phyloP scores from a whole-genome alignment of 345 rosid species.

The Stellera chamaejasme region DNA sequence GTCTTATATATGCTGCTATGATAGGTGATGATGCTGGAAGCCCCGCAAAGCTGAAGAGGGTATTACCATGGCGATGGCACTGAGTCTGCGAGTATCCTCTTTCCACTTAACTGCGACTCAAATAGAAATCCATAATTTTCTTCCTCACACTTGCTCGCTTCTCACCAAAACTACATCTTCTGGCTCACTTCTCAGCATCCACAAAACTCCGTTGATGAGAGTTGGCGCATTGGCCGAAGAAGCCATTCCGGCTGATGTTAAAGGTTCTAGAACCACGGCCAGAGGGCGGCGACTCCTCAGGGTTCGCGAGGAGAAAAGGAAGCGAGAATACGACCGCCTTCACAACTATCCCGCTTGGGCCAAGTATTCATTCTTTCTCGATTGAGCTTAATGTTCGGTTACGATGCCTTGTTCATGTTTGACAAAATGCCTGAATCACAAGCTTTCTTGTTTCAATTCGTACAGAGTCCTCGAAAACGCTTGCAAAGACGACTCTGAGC shows the following conservation, averaged over 20 bases:
- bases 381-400: background rate
- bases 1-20: no score
- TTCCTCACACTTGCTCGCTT: background rate
- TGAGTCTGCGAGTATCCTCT: background rate
- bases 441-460: background rate
- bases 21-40: no score
- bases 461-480: conserved; percentile 70
- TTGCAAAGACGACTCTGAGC: conserved; percentile 75
- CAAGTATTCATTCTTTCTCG: conserved; percentile 26
- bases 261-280: conserved; percentile 80
- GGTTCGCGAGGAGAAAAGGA: conserved; percentile 81
- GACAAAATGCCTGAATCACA: conserved; percentile 13
- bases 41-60: no score
- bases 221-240: background rate
- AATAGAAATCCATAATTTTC: conserved; percentile 1
- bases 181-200: background rate
- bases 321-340: conserved; percentile 68
- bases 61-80: conserved; percentile 1
- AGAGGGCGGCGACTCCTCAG: conserved; percentile 75
- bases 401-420: conserved; percentile 14
- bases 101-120: background rate
- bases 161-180: background rate
- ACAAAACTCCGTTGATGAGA: background rate
- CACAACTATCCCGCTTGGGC: conserved; percentile 89
- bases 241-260: conserved; percentile 8